Percentiles rank a stretch among this genome's conserved stretches.
Evolutionary conservation across 1,139 yeast genomes (phyloP).

Genomic region (Eremothecium gossypii): DNA sequence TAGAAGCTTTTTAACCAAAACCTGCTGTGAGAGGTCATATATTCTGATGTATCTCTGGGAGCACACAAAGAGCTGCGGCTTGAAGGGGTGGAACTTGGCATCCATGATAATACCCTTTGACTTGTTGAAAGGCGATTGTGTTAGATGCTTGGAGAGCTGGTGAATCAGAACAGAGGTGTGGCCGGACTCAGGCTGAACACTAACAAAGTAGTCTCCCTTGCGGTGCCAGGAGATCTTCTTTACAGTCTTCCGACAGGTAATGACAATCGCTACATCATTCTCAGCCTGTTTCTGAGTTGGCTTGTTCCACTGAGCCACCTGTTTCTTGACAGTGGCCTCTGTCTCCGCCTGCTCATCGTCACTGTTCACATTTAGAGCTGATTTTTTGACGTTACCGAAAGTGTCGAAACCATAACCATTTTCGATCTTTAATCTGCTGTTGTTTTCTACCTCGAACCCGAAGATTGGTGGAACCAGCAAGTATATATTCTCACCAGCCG

Average conservation of each 20-base stretch:
- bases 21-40: conserved; percentile 84
- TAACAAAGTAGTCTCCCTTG: conserved; percentile 92
- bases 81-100: conserved; percentile 94
- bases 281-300: conserved; percentile 57
- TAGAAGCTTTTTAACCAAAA: conserved; percentile 67
- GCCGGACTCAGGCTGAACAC: conserved; percentile 85
- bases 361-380: conserved; percentile 38
- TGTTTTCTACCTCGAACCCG: conserved; percentile 79
- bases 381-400: conserved; percentile 48
- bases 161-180: conserved; percentile 87
- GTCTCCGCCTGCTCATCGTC: conserved; percentile 33
- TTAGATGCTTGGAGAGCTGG: conserved; percentile 85
- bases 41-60: conserved; percentile 87
- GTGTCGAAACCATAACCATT: conserved; percentile 90
- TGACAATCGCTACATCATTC: conserved; percentile 67
- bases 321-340: conserved; percentile 37
- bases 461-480: conserved; percentile 83
- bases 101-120: conserved; percentile 92
- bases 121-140: conserved; percentile 95
- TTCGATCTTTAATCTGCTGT: conserved; percentile 70
- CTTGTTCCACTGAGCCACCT: conserved; percentile 76
- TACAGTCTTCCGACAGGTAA: conserved; percentile 58
- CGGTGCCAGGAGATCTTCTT: conserved; percentile 93
- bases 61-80: conserved; percentile 89
- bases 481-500: conserved; percentile 73